Conservation (phyloP, 2,329 filamentous ascomycete species). For the Rasamsonia emersonii region DNA sequence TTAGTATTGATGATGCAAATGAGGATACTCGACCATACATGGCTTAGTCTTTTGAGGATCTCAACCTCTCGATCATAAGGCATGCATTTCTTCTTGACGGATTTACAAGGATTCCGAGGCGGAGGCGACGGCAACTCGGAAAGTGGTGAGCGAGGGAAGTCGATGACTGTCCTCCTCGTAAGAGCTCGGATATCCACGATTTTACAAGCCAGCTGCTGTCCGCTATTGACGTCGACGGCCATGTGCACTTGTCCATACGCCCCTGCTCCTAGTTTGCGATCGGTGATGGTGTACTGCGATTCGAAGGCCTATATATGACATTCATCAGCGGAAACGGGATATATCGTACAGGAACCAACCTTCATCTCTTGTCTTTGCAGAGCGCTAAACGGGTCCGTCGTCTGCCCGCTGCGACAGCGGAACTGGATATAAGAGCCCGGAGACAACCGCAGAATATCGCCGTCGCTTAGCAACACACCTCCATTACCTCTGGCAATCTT, state of each 20-base stretch:
- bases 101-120: no score
- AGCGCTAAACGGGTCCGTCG: constrained; percentile 14
- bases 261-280: constrained; percentile 33
- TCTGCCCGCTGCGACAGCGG: constrained; percentile 5
- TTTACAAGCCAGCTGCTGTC: constrained; percentile 38
- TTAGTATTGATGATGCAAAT: no score
- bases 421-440: constrained; percentile 16
- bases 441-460: constrained; percentile 27
- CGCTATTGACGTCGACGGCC: constrained; percentile 26
- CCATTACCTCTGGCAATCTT: constrained; percentile 24
- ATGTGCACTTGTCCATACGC: constrained; percentile 36
- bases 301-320: constrained; percentile 20
- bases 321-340: background rate
- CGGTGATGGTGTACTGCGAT: constrained; percentile 28
- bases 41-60: constrained; percentile 44
- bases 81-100: constrained; percentile 21
- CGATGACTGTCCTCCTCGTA: no score
- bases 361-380: constrained; percentile 27
- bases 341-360: constrained; percentile 12
- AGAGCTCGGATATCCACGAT: constrained; percentile 30
- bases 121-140: no score
- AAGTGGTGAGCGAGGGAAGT: no score
- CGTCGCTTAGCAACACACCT: constrained; percentile 29
- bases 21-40: constrained; percentile 31
- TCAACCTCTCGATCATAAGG: constrained; percentile 31